Base-by-base conservation (phyloP, 2,329 filamentous ascomycete species). In the Stagonosporopsis rhizophila region DNA sequence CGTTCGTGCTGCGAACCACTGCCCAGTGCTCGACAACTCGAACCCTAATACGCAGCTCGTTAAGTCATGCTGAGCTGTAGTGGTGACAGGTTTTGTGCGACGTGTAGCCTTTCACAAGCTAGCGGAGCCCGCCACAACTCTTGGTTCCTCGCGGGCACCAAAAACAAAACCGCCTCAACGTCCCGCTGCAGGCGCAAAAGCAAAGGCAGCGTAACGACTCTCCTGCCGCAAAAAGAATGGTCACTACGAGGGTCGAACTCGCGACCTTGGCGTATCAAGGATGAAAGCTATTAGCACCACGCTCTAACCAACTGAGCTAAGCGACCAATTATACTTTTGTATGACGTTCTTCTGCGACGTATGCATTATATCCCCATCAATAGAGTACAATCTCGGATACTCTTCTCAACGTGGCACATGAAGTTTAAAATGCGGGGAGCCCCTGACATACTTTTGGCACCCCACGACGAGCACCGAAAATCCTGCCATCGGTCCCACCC, bases 241-340 rank as follows among this genome's bases (percentile, higher is more conserved):
- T 58, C 56, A 58, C 50, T 58, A 58, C 56, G 56, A 58, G 56
- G 56, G 56, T 58, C 56, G 56, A 59, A 59, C 56, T 59, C 56
- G 56, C 56, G 56, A 56, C 56, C 56, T 59, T 56, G 56, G 56
- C 56, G 56, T 59, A 52, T 52, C 54, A 49, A 58, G 49, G 48
- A 49, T 52, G n/a, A 44, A 49, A 58, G 25, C 54, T 58, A 56
- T 59, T 59, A 59, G 56, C 56, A 59, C 56, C 56, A 59, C 56
- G 56, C 56, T 59, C 56, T 59, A 59, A 59, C 56, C 52, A 59
- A 59, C 56, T 59, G 56, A 58, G 56, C 56, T 58, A 58, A 58
- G 50, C 56, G 56, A 58, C 56, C 56, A 8, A 15, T 30, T 30
- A 4, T 32, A 3, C 6, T 15, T 11, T 44, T 28, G 11, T 44